Evolutionary conservation across 106 monocot species (phyloP).

Genomic region (Acanthochlamys bracteata): DNA sequence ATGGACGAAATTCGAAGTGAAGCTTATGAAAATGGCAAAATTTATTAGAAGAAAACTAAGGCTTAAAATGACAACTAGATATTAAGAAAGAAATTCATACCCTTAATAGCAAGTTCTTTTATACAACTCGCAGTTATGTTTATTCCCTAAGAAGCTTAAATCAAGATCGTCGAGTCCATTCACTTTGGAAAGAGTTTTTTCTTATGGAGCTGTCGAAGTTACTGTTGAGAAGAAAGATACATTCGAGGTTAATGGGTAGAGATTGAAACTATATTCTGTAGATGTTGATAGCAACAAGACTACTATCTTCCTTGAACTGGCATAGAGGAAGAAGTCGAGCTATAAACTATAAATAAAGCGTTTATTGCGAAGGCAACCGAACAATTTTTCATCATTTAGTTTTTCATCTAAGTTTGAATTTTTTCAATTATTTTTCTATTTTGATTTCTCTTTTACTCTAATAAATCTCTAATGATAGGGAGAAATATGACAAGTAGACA

Average conservation of each 20-base stretch:
- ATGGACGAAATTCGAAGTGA: not conserved
- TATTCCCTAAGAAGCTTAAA: not conserved
- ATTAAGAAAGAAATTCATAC: not conserved
- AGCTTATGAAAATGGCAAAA: not conserved
- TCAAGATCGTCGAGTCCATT: constrained; percentile 1
- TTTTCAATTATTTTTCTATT: too few relatives aligned
- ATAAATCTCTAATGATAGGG: too few relatives aligned
- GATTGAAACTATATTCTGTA: not conserved
- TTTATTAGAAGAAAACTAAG: not conserved
- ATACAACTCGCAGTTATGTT: not conserved
- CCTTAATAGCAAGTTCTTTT: not conserved
- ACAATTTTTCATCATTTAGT: too few relatives aligned
- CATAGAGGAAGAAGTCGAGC: not conserved
- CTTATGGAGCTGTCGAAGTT: not conserved
- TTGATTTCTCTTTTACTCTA: too few relatives aligned
- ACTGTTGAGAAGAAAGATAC: not conserved
- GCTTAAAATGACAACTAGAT: not conserved
- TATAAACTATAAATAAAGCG: not conserved
- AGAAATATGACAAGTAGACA: too few relatives aligned
- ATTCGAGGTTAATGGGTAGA: not conserved
- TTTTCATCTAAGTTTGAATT: too few relatives aligned
- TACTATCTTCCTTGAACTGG: not conserved
- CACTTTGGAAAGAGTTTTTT: not conserved
- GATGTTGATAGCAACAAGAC: not conserved
- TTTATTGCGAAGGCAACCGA: not conserved